These are phyloP conservation scores for Candida gigantensis DNA, from an alignment of 1,139 yeast species.

Conservation along the genomic window DNA sequence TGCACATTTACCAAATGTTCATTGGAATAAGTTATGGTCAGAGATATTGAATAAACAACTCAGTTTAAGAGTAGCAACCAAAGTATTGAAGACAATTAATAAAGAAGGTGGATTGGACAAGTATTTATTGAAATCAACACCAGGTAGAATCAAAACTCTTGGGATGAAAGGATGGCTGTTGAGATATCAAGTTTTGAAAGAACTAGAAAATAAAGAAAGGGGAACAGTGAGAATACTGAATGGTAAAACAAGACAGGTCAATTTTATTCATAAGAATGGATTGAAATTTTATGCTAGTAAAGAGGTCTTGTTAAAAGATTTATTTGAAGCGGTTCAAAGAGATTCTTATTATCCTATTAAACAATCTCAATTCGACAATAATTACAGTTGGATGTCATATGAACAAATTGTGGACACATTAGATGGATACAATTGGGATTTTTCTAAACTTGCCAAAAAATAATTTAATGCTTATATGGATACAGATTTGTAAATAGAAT, in stretches of 20 bases:
- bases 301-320: constrained; percentile 55
- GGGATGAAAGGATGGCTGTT: constrained; percentile 92
- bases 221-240: constrained; percentile 17
- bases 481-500: constrained; percentile 12
- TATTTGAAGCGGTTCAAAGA: constrained; percentile 55
- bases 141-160: constrained; percentile 87
- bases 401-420: constrained; percentile 45
- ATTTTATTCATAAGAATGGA: constrained; percentile 50
- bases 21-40: constrained; percentile 77
- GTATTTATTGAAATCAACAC: constrained; percentile 79
- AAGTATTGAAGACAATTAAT: constrained; percentile 80
- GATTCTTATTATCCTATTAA: constrained; percentile 46
- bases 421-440: constrained; percentile 36
- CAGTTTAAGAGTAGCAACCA: constrained; percentile 68
- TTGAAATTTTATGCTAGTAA: constrained; percentile 60
- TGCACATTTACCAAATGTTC: constrained; percentile 80
- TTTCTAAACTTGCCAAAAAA: constrained; percentile 25
- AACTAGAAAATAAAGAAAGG: constrained; percentile 25
- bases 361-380: constrained; percentile 12
- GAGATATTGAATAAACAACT: constrained; percentile 64
- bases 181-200: constrained; percentile 66
- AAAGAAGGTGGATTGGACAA: constrained; percentile 94
- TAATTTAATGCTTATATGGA: no score
- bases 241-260: constrained; percentile 44
- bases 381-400: constrained; percentile 39